Conservation (phyloP, 345 rosid genomes). For the Citrus glauca region DNA sequence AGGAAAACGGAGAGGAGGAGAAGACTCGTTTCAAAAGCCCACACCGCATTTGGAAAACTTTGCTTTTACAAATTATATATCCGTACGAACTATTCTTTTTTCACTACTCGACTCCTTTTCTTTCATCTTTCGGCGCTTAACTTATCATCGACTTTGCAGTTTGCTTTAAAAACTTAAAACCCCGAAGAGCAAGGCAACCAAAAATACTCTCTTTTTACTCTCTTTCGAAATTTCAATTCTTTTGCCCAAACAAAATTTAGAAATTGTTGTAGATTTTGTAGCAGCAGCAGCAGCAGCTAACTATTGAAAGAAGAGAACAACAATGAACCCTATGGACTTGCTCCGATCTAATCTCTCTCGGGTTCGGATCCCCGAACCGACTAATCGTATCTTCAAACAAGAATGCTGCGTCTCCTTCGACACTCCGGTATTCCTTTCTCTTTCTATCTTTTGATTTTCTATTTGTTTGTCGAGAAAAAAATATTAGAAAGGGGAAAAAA, state of each 20-base stretch:
- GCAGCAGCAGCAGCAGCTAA: not conserved
- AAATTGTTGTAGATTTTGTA: not conserved
- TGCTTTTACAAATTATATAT: not conserved
- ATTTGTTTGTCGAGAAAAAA: slow-evolving; percentile 6
- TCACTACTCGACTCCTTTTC: not conserved
- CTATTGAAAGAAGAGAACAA: not conserved
- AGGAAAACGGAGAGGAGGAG: too few relatives aligned
- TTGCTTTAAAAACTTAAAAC: not conserved
- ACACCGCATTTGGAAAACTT: too few relatives aligned
- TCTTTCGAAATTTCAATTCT: not conserved
- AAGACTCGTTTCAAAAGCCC: too few relatives aligned
- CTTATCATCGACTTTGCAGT: not conserved
- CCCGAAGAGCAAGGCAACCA: not conserved
- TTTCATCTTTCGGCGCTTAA: slow-evolving; percentile 2
- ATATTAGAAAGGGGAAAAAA: not conserved
- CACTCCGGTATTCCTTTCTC: slow-evolving; percentile 53
- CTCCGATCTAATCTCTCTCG: slow-evolving; percentile 94
- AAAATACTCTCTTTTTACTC: not conserved
- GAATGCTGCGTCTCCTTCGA: slow-evolving; percentile 98
- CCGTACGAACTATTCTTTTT: too few relatives aligned
- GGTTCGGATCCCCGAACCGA: slow-evolving; percentile 98
- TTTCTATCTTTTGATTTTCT: not conserved
- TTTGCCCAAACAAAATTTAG: not conserved
- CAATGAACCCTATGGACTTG: slow-evolving; percentile 60
- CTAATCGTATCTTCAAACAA: slow-evolving; percentile 93